phyloP scores from a whole-genome alignment of 371 early-diverging fungal genomes.

The Parasitella parasitica region DNA sequence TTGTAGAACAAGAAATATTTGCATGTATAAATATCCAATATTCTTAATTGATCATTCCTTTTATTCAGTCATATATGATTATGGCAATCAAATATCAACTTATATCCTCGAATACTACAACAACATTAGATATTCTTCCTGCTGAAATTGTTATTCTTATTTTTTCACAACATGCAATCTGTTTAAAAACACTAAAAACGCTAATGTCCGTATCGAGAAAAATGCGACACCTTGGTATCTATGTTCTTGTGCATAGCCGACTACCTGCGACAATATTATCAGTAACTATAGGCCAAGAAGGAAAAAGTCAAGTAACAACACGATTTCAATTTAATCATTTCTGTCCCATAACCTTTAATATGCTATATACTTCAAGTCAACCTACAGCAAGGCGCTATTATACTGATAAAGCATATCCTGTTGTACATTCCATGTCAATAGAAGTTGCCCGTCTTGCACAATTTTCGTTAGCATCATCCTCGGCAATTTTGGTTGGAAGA shows the following conservation, averaged over 20 bases:
- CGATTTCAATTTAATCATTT: conserved; percentile 5
- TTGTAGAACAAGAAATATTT: background rate
- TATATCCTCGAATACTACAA: background rate
- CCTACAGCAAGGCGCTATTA: conserved; percentile 11
- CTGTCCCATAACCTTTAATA: background rate
- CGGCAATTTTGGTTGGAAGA: background rate
- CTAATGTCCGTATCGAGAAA: conserved; percentile 2
- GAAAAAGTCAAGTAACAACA: conserved; percentile 5
- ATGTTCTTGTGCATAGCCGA: background rate
- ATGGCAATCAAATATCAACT: background rate
- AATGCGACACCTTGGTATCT: background rate
- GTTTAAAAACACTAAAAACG: conserved; percentile 2
- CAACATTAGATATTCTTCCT: conserved; percentile 4
- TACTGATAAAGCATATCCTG: conserved; percentile 9
- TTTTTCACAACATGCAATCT: background rate
- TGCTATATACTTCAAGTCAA: background rate
- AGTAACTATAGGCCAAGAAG: conserved; percentile 21
- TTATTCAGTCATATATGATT: background rate
- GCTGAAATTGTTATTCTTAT: conserved; percentile 17
- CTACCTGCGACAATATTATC: conserved; percentile 1
- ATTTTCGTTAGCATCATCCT: background rate
- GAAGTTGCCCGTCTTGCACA: background rate
- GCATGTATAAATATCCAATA: background rate
- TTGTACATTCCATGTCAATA: conserved; percentile 1
- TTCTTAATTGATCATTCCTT: background rate